phyloP scores from a whole-genome alignment of 192 early-diverging fungal genomes.

The Chytriomyces sp. region DNA sequence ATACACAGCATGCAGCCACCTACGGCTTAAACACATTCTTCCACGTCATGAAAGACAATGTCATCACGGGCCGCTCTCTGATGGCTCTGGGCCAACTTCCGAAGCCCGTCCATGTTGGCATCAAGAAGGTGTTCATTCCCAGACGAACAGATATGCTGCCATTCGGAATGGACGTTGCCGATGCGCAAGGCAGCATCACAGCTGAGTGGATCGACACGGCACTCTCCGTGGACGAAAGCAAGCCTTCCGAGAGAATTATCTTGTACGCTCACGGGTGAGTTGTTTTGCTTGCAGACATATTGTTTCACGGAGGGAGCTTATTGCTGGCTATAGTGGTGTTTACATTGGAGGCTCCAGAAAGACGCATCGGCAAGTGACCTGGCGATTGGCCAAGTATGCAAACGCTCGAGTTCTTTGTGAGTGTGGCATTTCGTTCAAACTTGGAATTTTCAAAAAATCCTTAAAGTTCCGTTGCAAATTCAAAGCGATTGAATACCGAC shows the following conservation, averaged over 20 bases:
- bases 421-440: too few species aligned
- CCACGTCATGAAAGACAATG: too few species aligned
- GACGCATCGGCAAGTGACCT: slow-evolving; percentile 47
- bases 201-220: slow-evolving; percentile 52
- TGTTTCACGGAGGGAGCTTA: neutral
- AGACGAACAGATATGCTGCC: slow-evolving; percentile 37
- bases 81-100: neutral
- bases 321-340: neutral
- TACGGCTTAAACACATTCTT: too few species aligned
- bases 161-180: slow-evolving; percentile 32
- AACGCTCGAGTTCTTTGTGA: slow-evolving; percentile 31
- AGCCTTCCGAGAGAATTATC: slow-evolving; percentile 55
- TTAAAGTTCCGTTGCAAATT: too few species aligned
- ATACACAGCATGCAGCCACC: too few species aligned
- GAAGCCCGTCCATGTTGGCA: slow-evolving; percentile 21
- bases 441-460: too few species aligned
- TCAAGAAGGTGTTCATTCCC: slow-evolving; percentile 40
- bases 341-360: slow-evolving; percentile 46
- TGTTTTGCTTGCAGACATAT: slow-evolving; percentile 4
- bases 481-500: slow-evolving; percentile 42
- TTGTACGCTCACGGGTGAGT: slow-evolving; percentile 76
- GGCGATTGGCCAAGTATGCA: slow-evolving; percentile 39
- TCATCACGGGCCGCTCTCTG: too few species aligned
- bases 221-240: neutral
- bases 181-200: slow-evolving; percentile 44